phyloP scores from a whole-genome alignment of 2,329 filamentous ascomycete genomes.

The Aspergillus candidus region DNA sequence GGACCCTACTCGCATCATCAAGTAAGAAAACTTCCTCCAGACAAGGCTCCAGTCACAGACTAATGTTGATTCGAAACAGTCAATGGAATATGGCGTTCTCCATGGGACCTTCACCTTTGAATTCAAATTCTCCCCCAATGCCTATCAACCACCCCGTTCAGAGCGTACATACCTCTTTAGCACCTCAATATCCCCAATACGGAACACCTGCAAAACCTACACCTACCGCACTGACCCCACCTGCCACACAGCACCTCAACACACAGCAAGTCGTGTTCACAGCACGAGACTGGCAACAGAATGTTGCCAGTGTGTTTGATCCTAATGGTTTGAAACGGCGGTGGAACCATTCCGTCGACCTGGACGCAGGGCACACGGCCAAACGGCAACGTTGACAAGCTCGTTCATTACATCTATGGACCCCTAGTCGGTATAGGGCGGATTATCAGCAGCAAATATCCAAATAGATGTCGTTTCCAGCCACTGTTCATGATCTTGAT shows the following conservation, averaged over 20 bases:
- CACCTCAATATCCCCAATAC: slow-evolving; percentile 33
- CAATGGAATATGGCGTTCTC: slow-evolving; percentile 96
- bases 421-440: not conserved
- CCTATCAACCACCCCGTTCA: slow-evolving; percentile 25
- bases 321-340: slow-evolving; percentile 41
- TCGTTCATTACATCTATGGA: not conserved
- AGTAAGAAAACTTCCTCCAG: slow-evolving; percentile 53
- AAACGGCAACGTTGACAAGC: slow-evolving; percentile 29
- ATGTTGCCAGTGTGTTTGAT: slow-evolving; percentile 44
- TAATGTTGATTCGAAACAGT: slow-evolving; percentile 41
- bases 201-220: slow-evolving; percentile 24
- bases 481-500: not conserved
- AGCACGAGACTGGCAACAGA: slow-evolving; percentile 44
- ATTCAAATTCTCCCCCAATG: slow-evolving; percentile 40
- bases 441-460: not conserved
- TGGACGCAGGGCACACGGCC: slow-evolving; percentile 21
- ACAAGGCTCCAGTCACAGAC: too few species aligned
- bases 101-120: slow-evolving; percentile 50
- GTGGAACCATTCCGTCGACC: slow-evolving; percentile 37
- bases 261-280: slow-evolving; percentile 36
- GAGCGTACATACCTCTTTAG: slow-evolving; percentile 21
- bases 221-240: slow-evolving; percentile 24
- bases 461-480: too few species aligned
- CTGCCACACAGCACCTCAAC: slow-evolving; percentile 28
- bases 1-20: slow-evolving; percentile 85